Percentiles rank a stretch among this genome's conserved stretches.
phyloP scores from a whole-genome alignment of 441 rosid species.

The Populus hybrid region DNA sequence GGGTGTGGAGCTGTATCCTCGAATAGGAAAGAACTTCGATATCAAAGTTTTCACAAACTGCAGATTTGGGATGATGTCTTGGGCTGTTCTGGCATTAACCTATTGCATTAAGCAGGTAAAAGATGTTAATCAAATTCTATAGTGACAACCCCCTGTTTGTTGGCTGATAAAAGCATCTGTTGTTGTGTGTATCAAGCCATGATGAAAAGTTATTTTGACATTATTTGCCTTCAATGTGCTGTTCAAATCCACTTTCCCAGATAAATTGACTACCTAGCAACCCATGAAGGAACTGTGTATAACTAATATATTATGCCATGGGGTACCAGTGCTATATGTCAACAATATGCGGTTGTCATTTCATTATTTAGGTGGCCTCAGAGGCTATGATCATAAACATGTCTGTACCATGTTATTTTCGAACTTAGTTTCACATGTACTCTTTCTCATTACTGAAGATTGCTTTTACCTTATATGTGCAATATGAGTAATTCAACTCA shows the following conservation, averaged over 20 bases:
- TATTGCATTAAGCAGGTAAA: slow-evolving; percentile 97
- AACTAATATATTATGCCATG: not conserved
- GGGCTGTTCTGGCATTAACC: slow-evolving; percentile 98
- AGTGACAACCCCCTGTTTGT: not conserved
- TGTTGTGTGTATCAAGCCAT: not conserved
- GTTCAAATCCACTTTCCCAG: not conserved
- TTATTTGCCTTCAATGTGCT: not conserved
- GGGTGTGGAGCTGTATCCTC: slow-evolving; percentile 99
- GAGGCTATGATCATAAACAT: not conserved
- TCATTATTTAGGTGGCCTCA: not conserved
- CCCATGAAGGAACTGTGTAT: not conserved
- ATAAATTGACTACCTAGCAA: not conserved
- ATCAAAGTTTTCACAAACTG: slow-evolving; percentile 97
- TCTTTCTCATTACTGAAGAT: not conserved
- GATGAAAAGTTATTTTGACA: not conserved
- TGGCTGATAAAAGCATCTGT: not conserved
- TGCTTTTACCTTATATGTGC: not conserved
- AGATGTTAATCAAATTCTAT: slow-evolving; percentile 4
- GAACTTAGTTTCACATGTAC: not conserved
- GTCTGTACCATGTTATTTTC: not conserved
- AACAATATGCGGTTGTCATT: not conserved
- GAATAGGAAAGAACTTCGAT: slow-evolving; percentile 92
- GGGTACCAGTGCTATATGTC: not conserved
- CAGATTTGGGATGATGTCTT: slow-evolving; percentile 99
- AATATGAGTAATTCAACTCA: slow-evolving; percentile 1